A percentile compares a stretch with the other conserved stretches of the same genome.
These are phyloP conservation scores for Cryphonectria radicalis DNA, from an alignment of 2,329 filamentous ascomycete genomes.

Conservation along the genomic window DNA sequence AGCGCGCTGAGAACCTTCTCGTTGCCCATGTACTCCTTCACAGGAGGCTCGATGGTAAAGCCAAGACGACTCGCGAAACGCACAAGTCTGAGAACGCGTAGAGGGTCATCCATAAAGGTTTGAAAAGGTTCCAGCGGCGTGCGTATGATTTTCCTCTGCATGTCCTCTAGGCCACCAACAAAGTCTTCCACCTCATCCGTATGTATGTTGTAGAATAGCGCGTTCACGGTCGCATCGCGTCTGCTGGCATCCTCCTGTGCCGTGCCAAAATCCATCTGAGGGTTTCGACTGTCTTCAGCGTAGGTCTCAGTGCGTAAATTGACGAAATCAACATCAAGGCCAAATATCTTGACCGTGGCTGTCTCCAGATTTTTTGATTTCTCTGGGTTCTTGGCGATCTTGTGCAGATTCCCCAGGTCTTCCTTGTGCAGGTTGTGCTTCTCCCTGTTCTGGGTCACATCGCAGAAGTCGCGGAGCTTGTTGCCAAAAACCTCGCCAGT, in stretches of 20 bases:
- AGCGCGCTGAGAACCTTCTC: slow-evolving; percentile 77
- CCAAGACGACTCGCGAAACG: slow-evolving; percentile 85
- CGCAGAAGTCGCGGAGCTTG: slow-evolving; percentile 70
- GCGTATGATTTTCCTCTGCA: slow-evolving; percentile 72
- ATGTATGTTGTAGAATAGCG: slow-evolving; percentile 92
- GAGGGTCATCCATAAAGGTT: slow-evolving; percentile 92
- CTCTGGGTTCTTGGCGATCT: slow-evolving; percentile 88
- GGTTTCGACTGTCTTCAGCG: slow-evolving; percentile 84
- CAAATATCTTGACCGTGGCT: slow-evolving; percentile 82
- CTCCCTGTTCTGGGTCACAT: slow-evolving; percentile 59
- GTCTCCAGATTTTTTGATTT: slow-evolving; percentile 97
- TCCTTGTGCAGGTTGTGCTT: slow-evolving; percentile 62
- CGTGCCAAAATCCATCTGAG: slow-evolving; percentile 91
- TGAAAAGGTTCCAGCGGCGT: slow-evolving; percentile 88
- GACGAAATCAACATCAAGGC: slow-evolving; percentile 89
- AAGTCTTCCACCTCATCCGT: slow-evolving; percentile 83
- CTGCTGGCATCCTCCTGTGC: slow-evolving; percentile 87
- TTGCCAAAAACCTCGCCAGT: slow-evolving; percentile 78
- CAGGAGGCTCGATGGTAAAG: slow-evolving; percentile 75
- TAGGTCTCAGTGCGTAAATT: slow-evolving; percentile 94
- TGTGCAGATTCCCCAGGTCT: slow-evolving; percentile 78
- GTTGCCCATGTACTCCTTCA: slow-evolving; percentile 76
- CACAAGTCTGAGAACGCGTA: slow-evolving; percentile 84
- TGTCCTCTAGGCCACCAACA: slow-evolving; percentile 76
- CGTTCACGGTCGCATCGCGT: slow-evolving; percentile 92